phyloP scores from a whole-genome alignment of 179 eudicot species.

The Camellia oleifera region DNA sequence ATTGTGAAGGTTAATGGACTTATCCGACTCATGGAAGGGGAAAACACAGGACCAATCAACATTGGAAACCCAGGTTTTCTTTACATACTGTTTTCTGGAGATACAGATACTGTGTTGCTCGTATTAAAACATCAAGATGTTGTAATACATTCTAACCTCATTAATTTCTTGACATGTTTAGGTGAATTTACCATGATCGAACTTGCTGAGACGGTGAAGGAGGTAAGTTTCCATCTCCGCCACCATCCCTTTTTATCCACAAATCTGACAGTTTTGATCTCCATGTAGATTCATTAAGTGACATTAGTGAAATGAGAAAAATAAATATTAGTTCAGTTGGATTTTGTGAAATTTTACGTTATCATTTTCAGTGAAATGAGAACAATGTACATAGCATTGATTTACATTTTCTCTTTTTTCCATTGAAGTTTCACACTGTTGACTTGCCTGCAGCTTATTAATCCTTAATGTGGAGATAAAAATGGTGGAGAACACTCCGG shows the following conservation, averaged over 20 bases:
- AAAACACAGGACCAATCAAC: conserved; percentile 91
- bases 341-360: background rate
- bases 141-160: background rate
- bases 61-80: conserved; percentile 85
- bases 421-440: background rate
- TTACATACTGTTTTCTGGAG: background rate
- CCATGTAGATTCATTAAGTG: background rate
- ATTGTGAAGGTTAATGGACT: conserved; percentile 86
- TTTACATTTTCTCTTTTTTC: background rate
- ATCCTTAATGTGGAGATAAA: conserved; percentile 67
- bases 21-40: conserved; percentile 93
- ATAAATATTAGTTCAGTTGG: background rate
- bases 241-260: background rate
- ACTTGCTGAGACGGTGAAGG: conserved; percentile 94
- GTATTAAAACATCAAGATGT: background rate
- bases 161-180: conserved; percentile 15
- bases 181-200: conserved; percentile 99
- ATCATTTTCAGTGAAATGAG: background rate
- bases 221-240: conserved; percentile 45
- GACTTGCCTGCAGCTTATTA: conserved; percentile 56
- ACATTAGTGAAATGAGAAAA: background rate
- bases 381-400: background rate
- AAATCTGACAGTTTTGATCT: background rate
- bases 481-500: conserved; percentile 86
- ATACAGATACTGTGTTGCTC: no score